Base-by-base conservation (phyloP, 495 filamentous ascomycete species). In the Jackrogersella multiformis region DNA sequence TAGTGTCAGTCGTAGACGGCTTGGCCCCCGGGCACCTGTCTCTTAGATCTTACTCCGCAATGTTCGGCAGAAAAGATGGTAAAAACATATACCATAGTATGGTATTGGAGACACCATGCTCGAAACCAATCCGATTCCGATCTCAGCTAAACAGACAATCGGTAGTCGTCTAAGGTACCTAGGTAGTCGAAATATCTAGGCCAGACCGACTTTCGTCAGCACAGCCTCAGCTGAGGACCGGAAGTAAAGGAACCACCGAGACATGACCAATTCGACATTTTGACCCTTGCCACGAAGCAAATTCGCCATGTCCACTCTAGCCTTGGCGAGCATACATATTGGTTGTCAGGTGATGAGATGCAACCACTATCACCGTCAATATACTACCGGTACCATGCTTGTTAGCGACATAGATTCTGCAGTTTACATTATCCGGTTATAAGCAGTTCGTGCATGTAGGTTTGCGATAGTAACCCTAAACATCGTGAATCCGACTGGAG, bases 31-130 rank as follows among this genome's bases (percentile, higher is more conserved):
- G 35, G 56, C 30, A n/a, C n/a, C n/a, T n/a, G n/a, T 35, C 57
- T 46, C 26, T 44, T 24, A 70, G 67, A 65, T 70, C 67, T 61
- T 65, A 65, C 67, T 70, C 67, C 67, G 67, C 67, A 70, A 38
- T 52, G 16, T 62, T 70, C 67, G 61, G 67, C 67, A 70, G 51
- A 65, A 26, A 16, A 52, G 9, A 44, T 24, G 1, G 18, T 16
- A 30, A 7, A 44, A 16, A 21, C 8, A 21, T 3, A 8, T 7
- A 30, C 32, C 10, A 13, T 35, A 9, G 9, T 35, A 9, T 2
- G 9, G 10, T 13, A 35, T 35, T 35, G 32, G 5, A 2, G 2
- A 9, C 2, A 7, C 2, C 4, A 2, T 6, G 26, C 42, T 30
- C 12, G 45, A 30, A 56, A 56, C 24, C 51, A 13, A 58, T n/a